Conservation (phyloP, 1,139 yeast species). For the Candida buenavistaensis region DNA sequence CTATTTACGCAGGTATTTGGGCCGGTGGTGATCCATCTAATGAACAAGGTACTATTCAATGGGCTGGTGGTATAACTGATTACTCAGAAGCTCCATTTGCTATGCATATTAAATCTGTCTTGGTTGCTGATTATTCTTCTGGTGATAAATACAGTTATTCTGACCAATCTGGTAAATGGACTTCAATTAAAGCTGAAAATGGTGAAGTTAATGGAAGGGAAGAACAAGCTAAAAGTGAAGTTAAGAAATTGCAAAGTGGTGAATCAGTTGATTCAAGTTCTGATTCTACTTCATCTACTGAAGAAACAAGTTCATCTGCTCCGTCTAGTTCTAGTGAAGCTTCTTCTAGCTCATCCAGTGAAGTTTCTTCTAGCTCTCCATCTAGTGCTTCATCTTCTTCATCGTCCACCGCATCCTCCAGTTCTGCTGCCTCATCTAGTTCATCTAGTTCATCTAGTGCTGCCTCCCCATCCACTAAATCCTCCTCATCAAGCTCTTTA, state of each 20-base stretch:
- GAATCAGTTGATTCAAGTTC: slow-evolving; percentile 13
- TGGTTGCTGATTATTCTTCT: slow-evolving; percentile 77
- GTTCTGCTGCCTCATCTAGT: neutral
- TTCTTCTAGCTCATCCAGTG: slow-evolving; percentile 1
- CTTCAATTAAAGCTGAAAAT: slow-evolving; percentile 61
- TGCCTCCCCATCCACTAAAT: neutral
- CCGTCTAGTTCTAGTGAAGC: slow-evolving; percentile 1
- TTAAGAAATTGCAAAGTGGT: slow-evolving; percentile 34
- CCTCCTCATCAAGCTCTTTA: slow-evolving; percentile 1
- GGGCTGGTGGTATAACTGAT: slow-evolving; percentile 85
- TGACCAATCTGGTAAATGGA: slow-evolving; percentile 66
- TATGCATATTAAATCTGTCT: slow-evolving; percentile 61
- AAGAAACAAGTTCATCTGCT: slow-evolving; percentile 6
- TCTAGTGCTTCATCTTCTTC: slow-evolving; percentile 4
- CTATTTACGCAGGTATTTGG: slow-evolving; percentile 68
- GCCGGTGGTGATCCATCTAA: slow-evolving; percentile 78
- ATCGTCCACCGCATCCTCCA: neutral
- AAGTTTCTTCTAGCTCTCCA: slow-evolving; percentile 5
- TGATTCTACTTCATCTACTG: slow-evolving; percentile 6
- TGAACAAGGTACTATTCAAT: slow-evolving; percentile 68
- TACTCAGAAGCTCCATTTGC: slow-evolving; percentile 65
- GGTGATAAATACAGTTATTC: slow-evolving; percentile 68
- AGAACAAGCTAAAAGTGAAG: slow-evolving; percentile 49
- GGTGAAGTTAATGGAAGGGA: slow-evolving; percentile 68
- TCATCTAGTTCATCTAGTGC: too few relatives aligned